Percentiles rank a stretch among this genome's conserved stretches.
These are phyloP conservation scores for Phytophthora cactorum DNA, from an alignment of 352 stramenopile genomes.

Conservation along the genomic window DNA sequence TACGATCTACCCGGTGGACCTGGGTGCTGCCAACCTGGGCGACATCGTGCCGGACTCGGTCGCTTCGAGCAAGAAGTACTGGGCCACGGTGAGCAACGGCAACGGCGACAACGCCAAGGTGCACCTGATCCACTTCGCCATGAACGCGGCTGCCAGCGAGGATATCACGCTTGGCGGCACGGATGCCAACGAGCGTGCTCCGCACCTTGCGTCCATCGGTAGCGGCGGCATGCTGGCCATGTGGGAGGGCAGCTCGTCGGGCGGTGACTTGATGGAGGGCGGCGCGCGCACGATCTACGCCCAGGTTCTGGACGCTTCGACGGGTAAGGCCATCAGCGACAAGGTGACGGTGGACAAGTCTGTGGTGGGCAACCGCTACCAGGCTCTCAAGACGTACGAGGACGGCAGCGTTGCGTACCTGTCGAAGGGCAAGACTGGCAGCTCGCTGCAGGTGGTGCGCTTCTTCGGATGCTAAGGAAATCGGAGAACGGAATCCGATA, in stretches of 20 bases:
- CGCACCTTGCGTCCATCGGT: slow-evolving; percentile 46
- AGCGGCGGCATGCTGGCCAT: slow-evolving; percentile 46
- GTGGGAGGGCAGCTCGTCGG: slow-evolving; percentile 50
- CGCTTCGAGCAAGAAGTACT: too few relatives aligned
- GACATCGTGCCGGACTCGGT: too few relatives aligned
- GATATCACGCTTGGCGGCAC: too few relatives aligned
- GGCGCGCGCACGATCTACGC: slow-evolving; percentile 51
- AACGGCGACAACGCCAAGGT: too few relatives aligned
- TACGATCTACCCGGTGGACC: too few relatives aligned
- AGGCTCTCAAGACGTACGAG: slow-evolving; percentile 57
- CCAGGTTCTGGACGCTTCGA: slow-evolving; percentile 48
- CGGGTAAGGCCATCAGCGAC: slow-evolving; percentile 49
- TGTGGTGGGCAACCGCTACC: slow-evolving; percentile 67
- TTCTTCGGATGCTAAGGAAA: slow-evolving; percentile 47
- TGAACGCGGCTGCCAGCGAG: too few relatives aligned
- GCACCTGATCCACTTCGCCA: too few relatives aligned
- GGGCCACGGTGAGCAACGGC: too few relatives aligned
- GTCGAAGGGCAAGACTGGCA: slow-evolving; percentile 45
- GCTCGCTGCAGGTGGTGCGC: slow-evolving; percentile 55
- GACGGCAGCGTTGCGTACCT: slow-evolving; percentile 62
- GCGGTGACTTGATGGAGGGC: slow-evolving; percentile 41
- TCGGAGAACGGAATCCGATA: slow-evolving; percentile 18
- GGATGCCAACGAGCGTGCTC: too few relatives aligned
- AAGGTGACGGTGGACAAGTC: slow-evolving; percentile 51
- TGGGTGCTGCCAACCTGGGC: too few relatives aligned